Conservation (phyloP, 2,329 filamentous ascomycete species). For the Stagonosporopsis vannaccii region DNA sequence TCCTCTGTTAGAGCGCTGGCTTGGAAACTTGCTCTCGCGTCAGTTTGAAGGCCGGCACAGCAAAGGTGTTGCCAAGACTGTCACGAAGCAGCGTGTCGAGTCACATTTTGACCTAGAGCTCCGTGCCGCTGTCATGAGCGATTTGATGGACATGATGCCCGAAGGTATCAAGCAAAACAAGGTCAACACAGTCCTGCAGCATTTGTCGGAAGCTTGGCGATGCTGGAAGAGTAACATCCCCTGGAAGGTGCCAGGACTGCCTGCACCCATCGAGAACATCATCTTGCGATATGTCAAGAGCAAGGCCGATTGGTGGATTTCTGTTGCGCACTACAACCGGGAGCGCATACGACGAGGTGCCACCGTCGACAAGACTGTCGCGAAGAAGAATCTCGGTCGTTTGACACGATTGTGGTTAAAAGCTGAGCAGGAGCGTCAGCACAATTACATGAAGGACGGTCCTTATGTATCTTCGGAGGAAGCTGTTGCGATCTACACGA, state of each 20-base stretch:
- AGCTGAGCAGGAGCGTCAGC: conserved; percentile 96
- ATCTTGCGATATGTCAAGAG: conserved; percentile 98
- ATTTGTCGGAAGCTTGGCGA: conserved; percentile 97
- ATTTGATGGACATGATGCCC: conserved; percentile 99
- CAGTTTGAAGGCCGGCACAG: conserved; percentile 98
- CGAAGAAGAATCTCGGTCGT: conserved; percentile 97
- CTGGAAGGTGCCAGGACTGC: conserved; percentile 97
- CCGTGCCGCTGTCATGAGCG: conserved; percentile 97
- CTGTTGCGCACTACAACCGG: conserved; percentile 97
- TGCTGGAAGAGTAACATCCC: conserved; percentile 99
- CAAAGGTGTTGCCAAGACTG: conserved; percentile 98
- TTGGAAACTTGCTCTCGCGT: conserved; percentile 93
- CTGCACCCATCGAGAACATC: conserved; percentile 97
- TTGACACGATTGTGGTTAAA: conserved; percentile 96
- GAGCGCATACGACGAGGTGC: conserved; percentile 96
- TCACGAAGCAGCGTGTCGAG: conserved; percentile 98
- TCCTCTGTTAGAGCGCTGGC: conserved; percentile 93
- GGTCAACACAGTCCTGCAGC: conserved; percentile 95
- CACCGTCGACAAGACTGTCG: conserved; percentile 98
- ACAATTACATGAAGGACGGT: conserved; percentile 99
- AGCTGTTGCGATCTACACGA: conserved; percentile 98
- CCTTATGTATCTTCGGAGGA: conserved; percentile 98
- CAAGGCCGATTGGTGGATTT: conserved; percentile 99
- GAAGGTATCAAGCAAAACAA: conserved; percentile 99
- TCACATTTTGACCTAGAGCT: conserved; percentile 98